phyloP scores from a whole-genome alignment of 305 asterid genomes.

The Fraxinus paxiana region DNA sequence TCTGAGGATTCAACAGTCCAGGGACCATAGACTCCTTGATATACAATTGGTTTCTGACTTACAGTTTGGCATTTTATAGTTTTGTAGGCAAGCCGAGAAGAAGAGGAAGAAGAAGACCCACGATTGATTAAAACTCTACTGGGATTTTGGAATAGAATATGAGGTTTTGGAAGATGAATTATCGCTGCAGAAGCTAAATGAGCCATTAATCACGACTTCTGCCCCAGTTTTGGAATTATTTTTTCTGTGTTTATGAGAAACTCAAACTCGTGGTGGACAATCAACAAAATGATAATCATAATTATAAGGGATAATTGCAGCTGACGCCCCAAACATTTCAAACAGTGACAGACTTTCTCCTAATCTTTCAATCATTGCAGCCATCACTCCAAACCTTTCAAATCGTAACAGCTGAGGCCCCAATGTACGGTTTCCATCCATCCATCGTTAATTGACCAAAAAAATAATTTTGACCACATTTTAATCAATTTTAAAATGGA shows the following conservation, averaged over 20 bases:
- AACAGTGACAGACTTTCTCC: too few relatives aligned
- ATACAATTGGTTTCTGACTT: constrained; percentile 36
- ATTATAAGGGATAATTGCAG: not conserved
- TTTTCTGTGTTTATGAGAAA: not conserved
- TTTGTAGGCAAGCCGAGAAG: constrained; percentile 3
- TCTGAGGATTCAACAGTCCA: constrained; percentile 79
- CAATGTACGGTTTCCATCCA: too few relatives aligned
- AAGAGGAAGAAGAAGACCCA: constrained; percentile 8
- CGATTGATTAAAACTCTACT: constrained; percentile 5
- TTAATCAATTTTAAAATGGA: too few relatives aligned
- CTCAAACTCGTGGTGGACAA: not conserved
- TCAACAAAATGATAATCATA: not conserved
- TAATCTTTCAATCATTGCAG: too few relatives aligned
- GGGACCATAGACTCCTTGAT: constrained; percentile 79
- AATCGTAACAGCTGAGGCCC: too few relatives aligned
- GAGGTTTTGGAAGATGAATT: constrained; percentile 24
- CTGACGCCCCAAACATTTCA: too few relatives aligned
- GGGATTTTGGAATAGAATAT: constrained; percentile 19
- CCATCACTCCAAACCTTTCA: too few relatives aligned
- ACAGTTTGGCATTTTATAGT: constrained; percentile 31
- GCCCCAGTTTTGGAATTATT: constrained; percentile 29
- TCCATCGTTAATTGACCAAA: too few relatives aligned
- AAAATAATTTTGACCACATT: too few relatives aligned
- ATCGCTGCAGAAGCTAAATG: constrained; percentile 1
- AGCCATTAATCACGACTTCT: constrained; percentile 20